Evolutionary conservation across 75 land plant genomes (phyloP).

Genomic region (Pinus taeda): DNA sequence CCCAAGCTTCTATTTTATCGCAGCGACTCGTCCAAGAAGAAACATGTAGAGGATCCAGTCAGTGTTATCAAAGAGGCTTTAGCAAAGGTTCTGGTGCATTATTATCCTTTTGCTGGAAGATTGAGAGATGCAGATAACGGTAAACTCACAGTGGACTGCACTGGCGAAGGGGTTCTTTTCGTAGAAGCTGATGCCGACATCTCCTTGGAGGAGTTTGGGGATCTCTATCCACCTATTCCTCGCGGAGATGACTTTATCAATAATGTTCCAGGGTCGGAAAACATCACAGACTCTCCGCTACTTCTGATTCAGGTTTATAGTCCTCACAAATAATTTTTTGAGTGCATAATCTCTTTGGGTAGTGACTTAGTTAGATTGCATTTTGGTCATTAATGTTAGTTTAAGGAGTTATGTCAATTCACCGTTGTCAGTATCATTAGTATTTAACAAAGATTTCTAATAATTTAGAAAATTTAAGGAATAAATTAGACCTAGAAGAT

Average conservation of each 20-base stretch:
- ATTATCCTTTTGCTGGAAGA: neutral
- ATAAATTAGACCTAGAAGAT: too few relatives aligned
- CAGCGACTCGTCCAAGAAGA: too few relatives aligned
- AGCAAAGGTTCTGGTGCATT: neutral
- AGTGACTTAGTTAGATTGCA: too few relatives aligned
- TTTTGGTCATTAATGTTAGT: too few relatives aligned
- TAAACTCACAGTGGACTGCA: constrained; percentile 41
- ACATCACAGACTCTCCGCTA: constrained; percentile 18
- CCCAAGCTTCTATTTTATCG: too few relatives aligned
- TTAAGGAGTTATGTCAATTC: too few relatives aligned
- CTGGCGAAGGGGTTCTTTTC: constrained; percentile 59
- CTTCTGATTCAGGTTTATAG: constrained; percentile 50
- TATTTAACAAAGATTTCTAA: too few relatives aligned
- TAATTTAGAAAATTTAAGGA: too few relatives aligned
- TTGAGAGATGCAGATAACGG: neutral
- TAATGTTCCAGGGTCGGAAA: constrained; percentile 27
- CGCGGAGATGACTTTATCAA: constrained; percentile 24
- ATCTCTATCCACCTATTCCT: constrained; percentile 41
- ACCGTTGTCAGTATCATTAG: too few relatives aligned
- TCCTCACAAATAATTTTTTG: neutral
- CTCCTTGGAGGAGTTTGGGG: constrained; percentile 23
- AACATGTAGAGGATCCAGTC: too few relatives aligned
- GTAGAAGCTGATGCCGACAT: constrained; percentile 57
- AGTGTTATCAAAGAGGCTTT: neutral
- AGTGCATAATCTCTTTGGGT: too few relatives aligned